Evolutionary conservation across 202 grass and related monocot genomes (phyloP), one percentile per base, ranked within the genome.

Genomic region (Elaeis oleifera): DNA sequence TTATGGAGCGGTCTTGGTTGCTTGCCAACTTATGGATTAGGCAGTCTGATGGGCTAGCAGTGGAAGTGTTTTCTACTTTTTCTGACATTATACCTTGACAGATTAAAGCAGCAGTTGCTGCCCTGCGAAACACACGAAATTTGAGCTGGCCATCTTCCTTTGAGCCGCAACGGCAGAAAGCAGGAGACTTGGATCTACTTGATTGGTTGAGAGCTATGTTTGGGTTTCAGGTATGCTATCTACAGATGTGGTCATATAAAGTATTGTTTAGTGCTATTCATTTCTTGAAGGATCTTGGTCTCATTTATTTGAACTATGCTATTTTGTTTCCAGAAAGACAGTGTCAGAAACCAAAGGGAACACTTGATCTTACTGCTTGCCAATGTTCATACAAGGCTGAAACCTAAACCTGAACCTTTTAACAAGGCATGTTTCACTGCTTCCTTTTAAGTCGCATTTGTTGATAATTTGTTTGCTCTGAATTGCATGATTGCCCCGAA

Each of bases 201-300:
- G 92, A 96, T 78, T 96, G 87, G 92, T 76, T 96, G 69, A 91
- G 92, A 68, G 74, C 81, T 59, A 91, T 91, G 87, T 96, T 96
- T 84, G 92, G 92, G 26, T 96, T 96, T 86, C 92, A 96, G 87
- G 92, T 96, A 24, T 54, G 71, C 64, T 71, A 27, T 21, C 50
- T 51, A 50, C 36, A 24, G 13, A 66, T 23, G 65, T n/a, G 18
- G 24, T 24, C 9, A 44, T 11, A 44, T 9, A 44, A 13, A 6
- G 2, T 1, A 67, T 53, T 76, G 69, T n/a, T 32, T 54, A 53
- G 36, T 44, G 36, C 36, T 44, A 44, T 44, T 44, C 36, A 44
- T 44, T 44, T 44, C 36, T 44, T 44, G 11, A 44, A 56, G 63
- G 73, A 79, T 14, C 51, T 52, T 50, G 67, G 36, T 44, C 64